These are phyloP conservation scores for Juglanconis oblonga DNA, from an alignment of 2,329 filamentous ascomycete species.

Conservation along the genomic window DNA sequence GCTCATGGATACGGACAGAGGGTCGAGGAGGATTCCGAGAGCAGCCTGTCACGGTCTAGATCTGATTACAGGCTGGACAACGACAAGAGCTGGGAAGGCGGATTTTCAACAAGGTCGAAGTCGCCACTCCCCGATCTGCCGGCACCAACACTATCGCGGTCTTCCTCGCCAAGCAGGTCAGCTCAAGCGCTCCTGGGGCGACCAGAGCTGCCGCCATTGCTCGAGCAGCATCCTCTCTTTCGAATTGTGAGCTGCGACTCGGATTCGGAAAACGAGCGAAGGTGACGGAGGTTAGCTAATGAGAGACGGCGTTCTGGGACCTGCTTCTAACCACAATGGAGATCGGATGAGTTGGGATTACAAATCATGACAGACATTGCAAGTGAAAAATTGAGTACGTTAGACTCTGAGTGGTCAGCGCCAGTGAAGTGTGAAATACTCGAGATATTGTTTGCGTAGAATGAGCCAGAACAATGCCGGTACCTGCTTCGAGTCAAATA, in stretches of 20 bases:
- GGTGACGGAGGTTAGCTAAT: not conserved
- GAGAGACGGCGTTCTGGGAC: not conserved
- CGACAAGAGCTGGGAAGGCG: slow-evolving; percentile 5
- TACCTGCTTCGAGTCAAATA: not conserved
- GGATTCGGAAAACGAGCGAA: not conserved
- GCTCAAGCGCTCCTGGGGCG: not conserved
- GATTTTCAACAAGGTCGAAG: not conserved
- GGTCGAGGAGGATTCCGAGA: slow-evolving; percentile 38
- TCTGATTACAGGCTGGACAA: not conserved
- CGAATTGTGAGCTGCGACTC: not conserved
- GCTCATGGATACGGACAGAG: slow-evolving; percentile 22
- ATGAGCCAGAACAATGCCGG: not conserved
- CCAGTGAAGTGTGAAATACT: not conserved
- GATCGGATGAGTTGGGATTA: not conserved
- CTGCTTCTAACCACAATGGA: not conserved
- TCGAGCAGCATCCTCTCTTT: slow-evolving; percentile 11
- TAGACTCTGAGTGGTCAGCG: not conserved
- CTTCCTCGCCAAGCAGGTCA: slow-evolving; percentile 10
- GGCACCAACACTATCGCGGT: slow-evolving; percentile 3
- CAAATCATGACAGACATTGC: not conserved
- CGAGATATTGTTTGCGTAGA: not conserved
- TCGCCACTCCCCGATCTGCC: slow-evolving; percentile 7
- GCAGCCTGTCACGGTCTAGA: slow-evolving; percentile 22
- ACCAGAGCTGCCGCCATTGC: slow-evolving; percentile 5
- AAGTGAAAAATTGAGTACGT: not conserved